phyloP scores from a whole-genome alignment of 805 yeast species.

The Kodamaea fukazawae region DNA sequence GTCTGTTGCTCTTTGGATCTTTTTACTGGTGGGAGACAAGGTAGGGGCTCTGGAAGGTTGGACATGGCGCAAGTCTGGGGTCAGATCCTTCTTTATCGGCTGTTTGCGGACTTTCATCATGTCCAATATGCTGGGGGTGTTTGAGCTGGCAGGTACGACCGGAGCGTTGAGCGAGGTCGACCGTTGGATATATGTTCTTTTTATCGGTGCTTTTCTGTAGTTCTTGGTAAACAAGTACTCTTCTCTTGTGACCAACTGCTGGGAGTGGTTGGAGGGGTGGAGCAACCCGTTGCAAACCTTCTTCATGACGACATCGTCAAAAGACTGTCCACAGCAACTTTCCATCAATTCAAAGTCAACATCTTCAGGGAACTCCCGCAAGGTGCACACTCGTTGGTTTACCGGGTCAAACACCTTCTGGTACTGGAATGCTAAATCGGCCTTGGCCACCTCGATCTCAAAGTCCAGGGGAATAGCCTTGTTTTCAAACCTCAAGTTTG shows the following conservation, averaged over 20 bases:
- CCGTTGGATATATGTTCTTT: neutral
- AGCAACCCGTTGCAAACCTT: conserved; percentile 62
- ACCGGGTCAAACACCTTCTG: conserved; percentile 84
- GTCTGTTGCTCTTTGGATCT: conserved; percentile 7
- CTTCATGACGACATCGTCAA: conserved; percentile 47
- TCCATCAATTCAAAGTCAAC: conserved; percentile 40
- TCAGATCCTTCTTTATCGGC: neutral
- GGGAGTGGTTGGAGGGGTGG: conserved; percentile 57
- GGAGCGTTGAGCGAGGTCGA: too few species aligned
- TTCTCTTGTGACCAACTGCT: conserved; percentile 48
- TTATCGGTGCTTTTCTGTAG: conserved; percentile 4
- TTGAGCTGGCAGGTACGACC: too few species aligned
- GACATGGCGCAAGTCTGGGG: neutral
- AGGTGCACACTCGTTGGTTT: conserved; percentile 45
- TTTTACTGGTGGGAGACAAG: conserved; percentile 14
- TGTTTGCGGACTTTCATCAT: conserved; percentile 6
- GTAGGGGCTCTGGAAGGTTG: neutral
- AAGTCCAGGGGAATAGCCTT: conserved; percentile 59
- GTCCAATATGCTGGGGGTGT: conserved; percentile 2
- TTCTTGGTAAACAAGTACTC: conserved; percentile 20
- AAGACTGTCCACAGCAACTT: conserved; percentile 45
- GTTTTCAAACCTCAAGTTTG: conserved; percentile 59
- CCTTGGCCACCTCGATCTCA: conserved; percentile 57
- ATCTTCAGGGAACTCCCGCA: conserved; percentile 52
- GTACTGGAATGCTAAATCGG: conserved; percentile 75